These are phyloP conservation scores for Metarhizium brunneum DNA, from an alignment of 2,329 filamentous ascomycete genomes.

Conservation along the genomic window DNA sequence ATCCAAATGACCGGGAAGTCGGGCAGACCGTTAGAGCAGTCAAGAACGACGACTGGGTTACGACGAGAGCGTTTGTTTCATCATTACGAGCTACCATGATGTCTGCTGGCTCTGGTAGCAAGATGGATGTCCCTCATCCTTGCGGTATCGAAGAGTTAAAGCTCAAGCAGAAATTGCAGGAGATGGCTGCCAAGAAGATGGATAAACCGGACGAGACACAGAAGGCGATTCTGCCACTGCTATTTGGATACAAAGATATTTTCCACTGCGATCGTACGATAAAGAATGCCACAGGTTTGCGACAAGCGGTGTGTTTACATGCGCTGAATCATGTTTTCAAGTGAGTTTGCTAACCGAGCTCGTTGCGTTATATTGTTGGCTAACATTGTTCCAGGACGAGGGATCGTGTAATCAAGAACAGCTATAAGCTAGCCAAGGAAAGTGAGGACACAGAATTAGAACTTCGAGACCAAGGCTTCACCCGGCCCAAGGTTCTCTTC, in stretches of 20 bases:
- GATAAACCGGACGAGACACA: constrained; percentile 52
- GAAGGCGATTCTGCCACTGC: constrained; percentile 55
- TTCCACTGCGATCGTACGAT: constrained; percentile 65
- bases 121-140: constrained; percentile 19
- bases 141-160: constrained; percentile 55
- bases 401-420: constrained; percentile 88
- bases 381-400: constrained; percentile 49
- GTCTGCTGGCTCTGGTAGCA: constrained; percentile 31
- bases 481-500: constrained; percentile 85
- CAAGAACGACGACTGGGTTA: constrained; percentile 41
- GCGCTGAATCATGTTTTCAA: constrained; percentile 89
- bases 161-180: constrained; percentile 50
- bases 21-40: constrained; percentile 41
- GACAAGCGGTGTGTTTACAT: constrained; percentile 70
- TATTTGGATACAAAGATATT: constrained; percentile 78
- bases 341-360: constrained; percentile 28
- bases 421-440: constrained; percentile 63
- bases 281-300: constrained; percentile 57
- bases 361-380: neutral
- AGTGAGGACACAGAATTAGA: constrained; percentile 58
- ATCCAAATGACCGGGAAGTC: constrained; percentile 53
- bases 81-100: constrained; percentile 38
- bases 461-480: constrained; percentile 88
- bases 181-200: constrained; percentile 42
- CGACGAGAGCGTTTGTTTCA: constrained; percentile 35